Percentiles rank a stretch among this genome's conserved stretches.
These are phyloP conservation scores for Erythrophleum fordii DNA, from an alignment of 306 rosid species.

Conservation along the genomic window DNA sequence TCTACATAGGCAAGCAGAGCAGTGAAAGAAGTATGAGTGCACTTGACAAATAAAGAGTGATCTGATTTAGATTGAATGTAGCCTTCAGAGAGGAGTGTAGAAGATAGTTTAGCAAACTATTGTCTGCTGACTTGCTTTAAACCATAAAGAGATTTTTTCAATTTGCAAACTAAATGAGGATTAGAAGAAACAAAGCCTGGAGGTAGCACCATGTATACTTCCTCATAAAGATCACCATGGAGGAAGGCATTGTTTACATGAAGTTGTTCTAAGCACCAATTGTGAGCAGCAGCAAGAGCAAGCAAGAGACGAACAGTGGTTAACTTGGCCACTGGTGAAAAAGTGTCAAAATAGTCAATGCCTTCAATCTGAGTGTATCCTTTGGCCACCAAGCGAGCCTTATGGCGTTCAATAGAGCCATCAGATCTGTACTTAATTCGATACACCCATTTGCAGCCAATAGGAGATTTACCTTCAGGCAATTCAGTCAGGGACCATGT, in stretches of 20 bases:
- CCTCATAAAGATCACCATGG: neutral
- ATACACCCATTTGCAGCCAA: neutral
- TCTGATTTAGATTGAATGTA: neutral
- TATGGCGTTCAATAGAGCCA: neutral
- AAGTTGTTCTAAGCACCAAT: neutral
- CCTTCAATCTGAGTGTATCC: too few species aligned
- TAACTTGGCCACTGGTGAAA: neutral
- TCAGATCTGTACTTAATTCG: neutral
- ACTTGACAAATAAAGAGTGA: neutral
- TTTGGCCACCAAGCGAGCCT: too few species aligned
- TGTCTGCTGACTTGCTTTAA: neutral
- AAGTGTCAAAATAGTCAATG: neutral
- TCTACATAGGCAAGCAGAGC: neutral
- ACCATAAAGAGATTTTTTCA: neutral
- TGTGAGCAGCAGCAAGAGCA: neutral
- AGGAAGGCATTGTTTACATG: too few species aligned
- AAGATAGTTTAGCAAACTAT: neutral
- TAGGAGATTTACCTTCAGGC: neutral
- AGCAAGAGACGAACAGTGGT: neutral
- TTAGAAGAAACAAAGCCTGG: rapidly evolving
- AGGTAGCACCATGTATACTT: neutral
- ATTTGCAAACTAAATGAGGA: neutral
- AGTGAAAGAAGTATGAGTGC: neutral
- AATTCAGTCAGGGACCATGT: neutral
- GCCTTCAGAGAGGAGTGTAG: too few species aligned